Conservation (phyloP, 192 early-diverging fungal species). For the Gamsiella multidivaricata region DNA sequence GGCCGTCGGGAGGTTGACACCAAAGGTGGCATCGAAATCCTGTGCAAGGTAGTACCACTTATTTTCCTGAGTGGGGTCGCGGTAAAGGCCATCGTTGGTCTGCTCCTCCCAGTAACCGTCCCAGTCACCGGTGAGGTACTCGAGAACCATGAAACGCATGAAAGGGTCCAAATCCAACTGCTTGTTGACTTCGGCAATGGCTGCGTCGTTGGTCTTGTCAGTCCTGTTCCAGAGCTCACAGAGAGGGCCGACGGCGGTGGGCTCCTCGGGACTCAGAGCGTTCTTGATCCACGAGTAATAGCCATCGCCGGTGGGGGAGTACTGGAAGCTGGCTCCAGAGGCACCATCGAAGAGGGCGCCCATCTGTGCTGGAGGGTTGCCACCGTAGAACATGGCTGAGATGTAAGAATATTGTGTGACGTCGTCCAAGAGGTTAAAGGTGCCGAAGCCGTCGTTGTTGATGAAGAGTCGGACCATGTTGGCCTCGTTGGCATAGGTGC, state of each 20-base stretch:
- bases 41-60: constrained; percentile 59
- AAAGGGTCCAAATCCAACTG: constrained; percentile 54
- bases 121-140: constrained; percentile 61
- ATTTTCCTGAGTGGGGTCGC: constrained; percentile 48
- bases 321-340: constrained; percentile 56
- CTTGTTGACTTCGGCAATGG: constrained; percentile 35
- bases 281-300: constrained; percentile 51
- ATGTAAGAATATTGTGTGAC: constrained; percentile 56
- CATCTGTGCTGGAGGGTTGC: constrained; percentile 28
- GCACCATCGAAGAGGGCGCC: constrained; percentile 60
- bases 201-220: constrained; percentile 41
- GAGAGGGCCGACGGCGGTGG: constrained; percentile 32
- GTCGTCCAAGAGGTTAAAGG: constrained; percentile 62
- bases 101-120: constrained; percentile 62
- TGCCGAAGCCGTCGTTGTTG: constrained; percentile 56
- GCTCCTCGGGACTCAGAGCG: constrained; percentile 27
- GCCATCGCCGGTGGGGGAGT: constrained; percentile 16
- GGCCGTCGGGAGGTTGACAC: constrained; percentile 51
- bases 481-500: constrained; percentile 58
- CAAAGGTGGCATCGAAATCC: constrained; percentile 64
- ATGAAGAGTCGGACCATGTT: constrained; percentile 60
- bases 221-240: constrained; percentile 28
- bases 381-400: constrained; percentile 54
- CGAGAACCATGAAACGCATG: constrained; percentile 61
- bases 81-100: constrained; percentile 60